phyloP scores from a whole-genome alignment of 306 rosid species.

The Betula pendula region DNA sequence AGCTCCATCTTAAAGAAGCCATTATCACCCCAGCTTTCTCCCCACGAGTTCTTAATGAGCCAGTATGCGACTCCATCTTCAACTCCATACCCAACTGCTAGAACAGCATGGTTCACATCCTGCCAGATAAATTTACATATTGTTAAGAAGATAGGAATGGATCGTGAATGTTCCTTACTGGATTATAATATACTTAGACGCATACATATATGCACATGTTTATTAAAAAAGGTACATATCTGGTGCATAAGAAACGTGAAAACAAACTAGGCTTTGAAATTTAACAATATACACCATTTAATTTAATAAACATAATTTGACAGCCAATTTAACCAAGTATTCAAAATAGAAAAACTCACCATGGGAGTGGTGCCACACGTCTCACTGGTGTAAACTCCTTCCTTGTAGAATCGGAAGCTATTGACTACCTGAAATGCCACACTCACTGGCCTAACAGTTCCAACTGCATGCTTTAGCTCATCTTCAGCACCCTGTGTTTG shows the following conservation, averaged over 20 bases:
- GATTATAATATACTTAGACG: too few species aligned
- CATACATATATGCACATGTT: too few species aligned
- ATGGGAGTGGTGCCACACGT: constrained; percentile 65
- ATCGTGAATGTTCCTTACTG: neutral
- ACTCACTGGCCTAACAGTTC: constrained; percentile 83
- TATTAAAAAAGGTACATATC: too few species aligned
- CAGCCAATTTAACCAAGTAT: neutral
- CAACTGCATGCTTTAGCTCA: constrained; percentile 91
- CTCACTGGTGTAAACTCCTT: constrained; percentile 77
- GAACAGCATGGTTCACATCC: constrained; percentile 99
- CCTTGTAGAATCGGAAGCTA: constrained; percentile 57
- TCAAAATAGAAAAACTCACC: constrained; percentile 47
- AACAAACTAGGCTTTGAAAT: neutral
- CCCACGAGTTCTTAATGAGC: constrained; percentile 96
- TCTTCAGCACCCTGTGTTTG: constrained; percentile 82
- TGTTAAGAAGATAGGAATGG: constrained; percentile 6
- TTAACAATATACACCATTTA: neutral
- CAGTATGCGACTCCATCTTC: constrained; percentile 77
- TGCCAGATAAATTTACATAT: constrained; percentile 39
- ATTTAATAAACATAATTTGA: neutral
- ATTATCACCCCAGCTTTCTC: constrained; percentile 71
- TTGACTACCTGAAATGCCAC: constrained; percentile 73
- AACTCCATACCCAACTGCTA: constrained; percentile 92
- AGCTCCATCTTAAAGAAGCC: constrained; percentile 97
- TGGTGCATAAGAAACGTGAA: neutral